Conservation (phyloP, 1,284 basidiomycete species). For the Volvariella volvacea region DNA sequence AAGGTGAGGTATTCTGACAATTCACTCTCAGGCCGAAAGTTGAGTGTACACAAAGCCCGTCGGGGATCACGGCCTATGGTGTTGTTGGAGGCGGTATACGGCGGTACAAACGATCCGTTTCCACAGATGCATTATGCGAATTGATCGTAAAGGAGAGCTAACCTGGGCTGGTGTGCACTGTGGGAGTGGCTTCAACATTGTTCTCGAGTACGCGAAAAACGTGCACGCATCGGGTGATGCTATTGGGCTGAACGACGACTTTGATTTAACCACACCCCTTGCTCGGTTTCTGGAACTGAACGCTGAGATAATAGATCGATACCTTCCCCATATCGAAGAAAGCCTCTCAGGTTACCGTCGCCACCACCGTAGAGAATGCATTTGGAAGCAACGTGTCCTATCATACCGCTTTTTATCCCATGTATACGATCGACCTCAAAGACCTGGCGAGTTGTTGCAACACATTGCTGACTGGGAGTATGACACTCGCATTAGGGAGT, state of each 20-base stretch:
- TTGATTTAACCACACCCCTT: constrained; percentile 54
- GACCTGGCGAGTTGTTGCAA: constrained; percentile 36
- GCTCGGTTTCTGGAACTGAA: constrained; percentile 66
- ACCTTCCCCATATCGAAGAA: constrained; percentile 40
- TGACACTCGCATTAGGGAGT: constrained; percentile 47
- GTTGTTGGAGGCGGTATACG: constrained; percentile 39
- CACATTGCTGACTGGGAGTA: constrained; percentile 43
- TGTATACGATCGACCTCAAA: constrained; percentile 52
- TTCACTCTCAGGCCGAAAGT: not conserved
- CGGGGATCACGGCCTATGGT: constrained; percentile 34
- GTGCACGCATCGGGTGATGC: constrained; percentile 45
- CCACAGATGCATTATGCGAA: constrained; percentile 42
- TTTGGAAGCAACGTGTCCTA: constrained; percentile 49
- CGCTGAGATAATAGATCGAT: constrained; percentile 39
- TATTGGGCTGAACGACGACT: constrained; percentile 67
- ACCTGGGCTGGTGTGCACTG: constrained; percentile 54
- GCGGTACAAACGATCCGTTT: constrained; percentile 45
- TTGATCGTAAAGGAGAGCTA: constrained; percentile 52
- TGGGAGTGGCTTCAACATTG: constrained; percentile 66
- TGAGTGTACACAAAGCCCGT: constrained; percentile 30
- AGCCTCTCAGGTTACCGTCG: constrained; percentile 49
- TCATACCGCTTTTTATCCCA: constrained; percentile 63
- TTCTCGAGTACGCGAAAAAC: constrained; percentile 50
- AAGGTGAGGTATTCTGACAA: constrained; percentile 31
- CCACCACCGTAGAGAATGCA: constrained; percentile 43